Evolutionary conservation across 2,329 filamentous ascomycete species (phyloP).

Genomic region (Cladosporium sp.): DNA sequence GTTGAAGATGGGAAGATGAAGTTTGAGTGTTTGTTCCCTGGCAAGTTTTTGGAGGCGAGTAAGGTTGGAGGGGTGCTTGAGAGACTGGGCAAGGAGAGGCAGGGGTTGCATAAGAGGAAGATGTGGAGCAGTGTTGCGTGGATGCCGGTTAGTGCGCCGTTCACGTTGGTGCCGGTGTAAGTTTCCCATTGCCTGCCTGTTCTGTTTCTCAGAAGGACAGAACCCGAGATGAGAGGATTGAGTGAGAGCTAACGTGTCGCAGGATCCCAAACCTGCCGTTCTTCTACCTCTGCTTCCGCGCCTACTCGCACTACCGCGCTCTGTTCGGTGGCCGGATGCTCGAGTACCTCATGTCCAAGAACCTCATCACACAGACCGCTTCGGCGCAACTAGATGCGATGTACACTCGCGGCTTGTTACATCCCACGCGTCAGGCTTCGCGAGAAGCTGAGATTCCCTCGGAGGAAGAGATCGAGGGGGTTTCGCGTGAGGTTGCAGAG

Average conservation of each 20-base stretch:
- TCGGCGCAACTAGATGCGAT: conserved; percentile 68
- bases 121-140: conserved; percentile 76
- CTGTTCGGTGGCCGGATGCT: conserved; percentile 79
- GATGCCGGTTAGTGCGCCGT: conserved; percentile 78
- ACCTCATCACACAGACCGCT: conserved; percentile 62
- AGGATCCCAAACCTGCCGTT: conserved; percentile 93
- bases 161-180: conserved; percentile 82
- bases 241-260: background rate
- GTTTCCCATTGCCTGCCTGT: conserved; percentile 30
- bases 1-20: conserved; percentile 59
- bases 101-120: conserved; percentile 69
- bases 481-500: conserved; percentile 36
- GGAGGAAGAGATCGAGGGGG: conserved; percentile 34
- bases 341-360: conserved; percentile 72
- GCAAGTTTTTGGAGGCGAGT: conserved; percentile 58
- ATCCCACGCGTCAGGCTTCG: conserved; percentile 38
- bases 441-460: conserved; percentile 36
- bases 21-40: conserved; percentile 59
- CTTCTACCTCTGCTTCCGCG: conserved; percentile 89
- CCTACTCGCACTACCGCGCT: conserved; percentile 89
- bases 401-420: conserved; percentile 56
- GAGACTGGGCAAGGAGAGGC: conserved; percentile 72
- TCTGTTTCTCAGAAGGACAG: background rate
- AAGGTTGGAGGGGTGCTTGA: conserved; percentile 51
- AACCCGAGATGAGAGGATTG: background rate